Base-by-base conservation (phyloP, 768 basidiomycete species). In the Suillus discolor region DNA sequence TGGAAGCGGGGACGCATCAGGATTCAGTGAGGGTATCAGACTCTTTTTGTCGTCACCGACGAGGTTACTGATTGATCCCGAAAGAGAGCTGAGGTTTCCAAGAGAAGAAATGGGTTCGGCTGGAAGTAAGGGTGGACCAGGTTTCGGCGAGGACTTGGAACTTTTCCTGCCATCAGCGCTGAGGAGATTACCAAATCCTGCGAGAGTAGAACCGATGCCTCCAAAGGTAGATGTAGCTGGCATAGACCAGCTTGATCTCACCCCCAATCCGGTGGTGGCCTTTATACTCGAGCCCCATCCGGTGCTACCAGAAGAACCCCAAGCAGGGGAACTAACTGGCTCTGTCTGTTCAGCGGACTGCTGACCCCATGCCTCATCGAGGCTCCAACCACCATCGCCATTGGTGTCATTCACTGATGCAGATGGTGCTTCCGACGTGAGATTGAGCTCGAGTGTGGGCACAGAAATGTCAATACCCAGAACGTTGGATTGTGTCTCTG, bases 181-280 rank as follows among this genome's bases (percentile, higher is more conserved):
- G 55, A 73, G 66, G 25, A 74, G 0, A 13, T 63, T 64, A 23
- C 44, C 25, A 23, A 63, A 65, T 13, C 59, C 59, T 25, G 39
- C 34, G 6, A 60, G 18, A 28, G 9, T 42, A 20, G 59, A 60
- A 41, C 59, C 39, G 18, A 60, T 18, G 39, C 59, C 57, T 23
- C 65, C 61, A 11, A 63, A 54, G 4, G 42, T 0, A 11, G 67
- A 4, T 28, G 53, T 13, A 1, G 54, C 47, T 34, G 63, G 49
- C 15, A 57, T 9, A 16, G 61, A 55, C 57, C 67, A 62, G 38
- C 23, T 0, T 7, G 18, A 3, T 60, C 3, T 42, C 18, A 31
- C 16, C n/a, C 53, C 57, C 31, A 25, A 60, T 42, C 25, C 25
- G 2, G 55, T 16, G 15, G 1, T 41, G 49, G 13, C 20, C 23